phyloP scores from a whole-genome alignment of 352 stramenopile genomes.

The Pythium oligandrum region DNA sequence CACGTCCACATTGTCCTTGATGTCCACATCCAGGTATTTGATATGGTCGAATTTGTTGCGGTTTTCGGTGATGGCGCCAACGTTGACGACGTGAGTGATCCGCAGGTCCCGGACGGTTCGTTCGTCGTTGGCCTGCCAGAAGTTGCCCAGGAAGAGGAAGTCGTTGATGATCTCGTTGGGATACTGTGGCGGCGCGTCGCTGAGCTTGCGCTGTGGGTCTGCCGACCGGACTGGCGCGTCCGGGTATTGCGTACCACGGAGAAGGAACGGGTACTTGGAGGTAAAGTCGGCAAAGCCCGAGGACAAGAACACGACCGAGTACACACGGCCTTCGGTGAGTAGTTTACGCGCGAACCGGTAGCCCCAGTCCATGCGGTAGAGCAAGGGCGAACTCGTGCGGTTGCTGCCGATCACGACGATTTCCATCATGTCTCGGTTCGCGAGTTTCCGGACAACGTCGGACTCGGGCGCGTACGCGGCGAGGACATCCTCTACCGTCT shows the following conservation, averaged over 20 bases:
- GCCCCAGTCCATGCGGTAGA: slow-evolving; percentile 63
- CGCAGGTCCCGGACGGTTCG: slow-evolving; percentile 43
- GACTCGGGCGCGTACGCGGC: slow-evolving; percentile 21
- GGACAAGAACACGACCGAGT: slow-evolving; percentile 64
- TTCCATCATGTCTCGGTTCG: slow-evolving; percentile 59
- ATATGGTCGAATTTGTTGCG: slow-evolving; percentile 50
- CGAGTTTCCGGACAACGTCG: slow-evolving; percentile 37
- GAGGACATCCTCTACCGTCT: slow-evolving; percentile 53
- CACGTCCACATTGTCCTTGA: slow-evolving; percentile 54
- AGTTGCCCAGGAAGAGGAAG: slow-evolving; percentile 75
- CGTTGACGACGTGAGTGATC: slow-evolving; percentile 76
- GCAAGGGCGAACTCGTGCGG: slow-evolving; percentile 35
- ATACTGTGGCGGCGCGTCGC: slow-evolving; percentile 30
- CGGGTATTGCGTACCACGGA: slow-evolving; percentile 2
- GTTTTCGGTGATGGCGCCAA: slow-evolving; percentile 56
- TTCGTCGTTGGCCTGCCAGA: slow-evolving; percentile 71
- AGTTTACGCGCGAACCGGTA: slow-evolving; percentile 66
- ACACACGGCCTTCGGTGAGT: slow-evolving; percentile 56
- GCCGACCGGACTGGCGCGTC: too few species aligned
- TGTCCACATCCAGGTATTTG: slow-evolving; percentile 58
- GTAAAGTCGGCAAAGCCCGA: slow-evolving; percentile 61
- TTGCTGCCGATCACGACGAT: slow-evolving; percentile 64
- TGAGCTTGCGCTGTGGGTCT: background rate
- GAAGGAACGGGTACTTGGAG: slow-evolving; percentile 69
- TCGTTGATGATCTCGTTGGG: slow-evolving; percentile 74